Evolutionary conservation across 495 filamentous ascomycete species (phyloP).

Genomic region (Neurospora intermedia): DNA sequence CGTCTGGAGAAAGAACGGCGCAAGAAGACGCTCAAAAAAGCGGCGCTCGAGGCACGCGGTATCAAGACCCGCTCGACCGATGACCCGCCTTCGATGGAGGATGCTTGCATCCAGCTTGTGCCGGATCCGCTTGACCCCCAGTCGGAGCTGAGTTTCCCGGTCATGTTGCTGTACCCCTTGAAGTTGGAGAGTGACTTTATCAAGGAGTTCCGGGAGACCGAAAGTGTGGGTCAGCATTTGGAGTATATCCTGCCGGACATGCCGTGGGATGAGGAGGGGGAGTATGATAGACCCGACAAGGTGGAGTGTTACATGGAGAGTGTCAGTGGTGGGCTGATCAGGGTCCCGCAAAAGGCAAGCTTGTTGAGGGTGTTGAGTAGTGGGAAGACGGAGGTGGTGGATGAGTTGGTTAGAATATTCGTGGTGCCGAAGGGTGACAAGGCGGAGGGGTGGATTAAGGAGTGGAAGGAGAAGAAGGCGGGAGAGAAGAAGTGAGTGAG

Average conservation of each 20-base stretch:
- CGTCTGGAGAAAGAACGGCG: slow-evolving; percentile 34
- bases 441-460: slow-evolving; percentile 62
- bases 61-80: slow-evolving; percentile 56
- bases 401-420: slow-evolving; percentile 71
- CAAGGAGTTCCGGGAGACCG: slow-evolving; percentile 68
- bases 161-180: slow-evolving; percentile 70
- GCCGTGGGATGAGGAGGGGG: slow-evolving; percentile 70
- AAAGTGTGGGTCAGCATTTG: slow-evolving; percentile 59
- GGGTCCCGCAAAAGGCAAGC: slow-evolving; percentile 75
- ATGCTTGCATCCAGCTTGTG: slow-evolving; percentile 52
- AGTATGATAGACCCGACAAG: slow-evolving; percentile 44
- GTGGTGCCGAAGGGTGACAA: slow-evolving; percentile 57
- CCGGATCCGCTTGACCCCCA: slow-evolving; percentile 65
- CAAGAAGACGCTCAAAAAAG: slow-evolving; percentile 47
- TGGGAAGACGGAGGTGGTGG: slow-evolving; percentile 77
- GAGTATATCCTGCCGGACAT: slow-evolving; percentile 59
- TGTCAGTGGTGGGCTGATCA: slow-evolving; percentile 63
- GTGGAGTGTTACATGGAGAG: slow-evolving; percentile 95
- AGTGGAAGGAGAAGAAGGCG: slow-evolving; percentile 65
- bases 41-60: slow-evolving; percentile 63
- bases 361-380: slow-evolving; percentile 61
- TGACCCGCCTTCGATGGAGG: slow-evolving; percentile 75
- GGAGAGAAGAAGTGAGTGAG: slow-evolving; percentile 7
- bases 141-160: slow-evolving; percentile 62
- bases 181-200: slow-evolving; percentile 79